Conservation (phyloP, 768 basidiomycete species). For the Psilocybe cubensis region DNA sequence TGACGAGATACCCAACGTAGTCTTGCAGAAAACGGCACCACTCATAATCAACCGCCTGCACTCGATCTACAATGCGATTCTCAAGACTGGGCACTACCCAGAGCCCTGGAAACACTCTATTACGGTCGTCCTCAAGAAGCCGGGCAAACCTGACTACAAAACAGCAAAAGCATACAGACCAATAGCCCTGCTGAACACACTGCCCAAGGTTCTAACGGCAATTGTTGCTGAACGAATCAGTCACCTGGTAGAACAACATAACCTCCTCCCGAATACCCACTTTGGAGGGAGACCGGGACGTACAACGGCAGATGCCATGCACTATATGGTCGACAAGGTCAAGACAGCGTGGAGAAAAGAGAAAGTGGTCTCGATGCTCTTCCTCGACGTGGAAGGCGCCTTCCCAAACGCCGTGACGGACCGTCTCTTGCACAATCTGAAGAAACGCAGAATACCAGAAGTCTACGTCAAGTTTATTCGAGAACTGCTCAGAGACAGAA, state of each 20-base stretch:
- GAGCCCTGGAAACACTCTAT: conserved; percentile 22
- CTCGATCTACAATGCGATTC: conserved; percentile 17
- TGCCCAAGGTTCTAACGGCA: conserved; percentile 32
- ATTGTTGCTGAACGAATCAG: too few species aligned
- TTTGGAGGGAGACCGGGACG: conserved; percentile 43
- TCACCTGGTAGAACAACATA: conserved; percentile 28
- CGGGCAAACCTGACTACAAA: conserved; percentile 35
- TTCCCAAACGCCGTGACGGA: conserved; percentile 41
- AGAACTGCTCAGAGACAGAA: conserved; percentile 19
- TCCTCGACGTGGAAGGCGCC: conserved; percentile 46
- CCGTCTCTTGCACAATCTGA: conserved; percentile 34
- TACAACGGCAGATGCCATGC: conserved; percentile 38
- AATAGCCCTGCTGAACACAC: conserved; percentile 35
- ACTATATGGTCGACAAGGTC: conserved; percentile 33
- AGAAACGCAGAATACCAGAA: conserved; percentile 26
- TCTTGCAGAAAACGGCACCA: conserved; percentile 17
- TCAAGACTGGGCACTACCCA: conserved; percentile 2
- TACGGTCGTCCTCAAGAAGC: conserved; percentile 37
- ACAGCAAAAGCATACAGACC: conserved; percentile 37
- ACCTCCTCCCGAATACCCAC: conserved; percentile 36
- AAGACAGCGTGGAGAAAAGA: conserved; percentile 38
- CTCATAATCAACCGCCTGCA: conserved; percentile 15
- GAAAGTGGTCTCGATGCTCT: conserved; percentile 38
- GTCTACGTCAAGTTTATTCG: conserved; percentile 21
- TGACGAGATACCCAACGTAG: conserved; percentile 30